A percentile compares a stretch with the other conserved stretches of the same genome.
These are phyloP conservation scores for Globisporangium barbulae DNA, from an alignment of 352 stramenopile genomes.

Conservation along the genomic window DNA sequence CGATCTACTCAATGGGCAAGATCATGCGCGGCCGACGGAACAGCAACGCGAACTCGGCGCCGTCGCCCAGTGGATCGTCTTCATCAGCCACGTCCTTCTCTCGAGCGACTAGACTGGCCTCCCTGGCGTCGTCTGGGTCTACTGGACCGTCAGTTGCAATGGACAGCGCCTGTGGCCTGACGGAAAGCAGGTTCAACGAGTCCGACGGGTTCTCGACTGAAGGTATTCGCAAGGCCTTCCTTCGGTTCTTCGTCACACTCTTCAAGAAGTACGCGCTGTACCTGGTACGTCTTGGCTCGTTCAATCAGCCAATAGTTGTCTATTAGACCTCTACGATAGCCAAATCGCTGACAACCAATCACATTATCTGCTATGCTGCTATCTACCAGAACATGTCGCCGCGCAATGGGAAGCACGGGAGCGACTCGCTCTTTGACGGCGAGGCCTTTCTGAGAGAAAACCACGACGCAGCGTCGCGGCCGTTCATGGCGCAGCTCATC, in stretches of 20 bases:
- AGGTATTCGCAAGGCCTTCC: conserved; percentile 64
- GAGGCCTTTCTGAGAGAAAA: conserved; percentile 72
- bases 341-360: not conserved
- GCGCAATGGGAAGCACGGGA: conserved; percentile 22
- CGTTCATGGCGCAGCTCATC: conserved; percentile 64
- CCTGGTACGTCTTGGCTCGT: conserved; percentile 34
- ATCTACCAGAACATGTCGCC: conserved; percentile 24
- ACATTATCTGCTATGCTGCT: not conserved
- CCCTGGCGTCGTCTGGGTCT: not conserved
- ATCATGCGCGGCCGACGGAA: conserved; percentile 55
- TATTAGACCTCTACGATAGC: not conserved
- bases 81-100: conserved; percentile 20
- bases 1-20: conserved; percentile 68
- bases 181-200: conserved; percentile 68
- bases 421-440: conserved; percentile 56
- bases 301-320: not conserved
- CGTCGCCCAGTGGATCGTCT: conserved; percentile 26
- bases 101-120: conserved; percentile 8
- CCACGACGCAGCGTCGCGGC: conserved; percentile 46
- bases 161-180: conserved; percentile 44
- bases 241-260: conserved; percentile 80
- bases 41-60: conserved; percentile 39
- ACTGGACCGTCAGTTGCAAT: conserved; percentile 8
- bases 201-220: conserved; percentile 64
- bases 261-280: conserved; percentile 79